A percentile compares a stretch with the other conserved stretches of the same genome.
These are phyloP conservation scores for Rhododendron griersonianum DNA, from an alignment of 148 eudicot genomes.

Conservation along the genomic window DNA sequence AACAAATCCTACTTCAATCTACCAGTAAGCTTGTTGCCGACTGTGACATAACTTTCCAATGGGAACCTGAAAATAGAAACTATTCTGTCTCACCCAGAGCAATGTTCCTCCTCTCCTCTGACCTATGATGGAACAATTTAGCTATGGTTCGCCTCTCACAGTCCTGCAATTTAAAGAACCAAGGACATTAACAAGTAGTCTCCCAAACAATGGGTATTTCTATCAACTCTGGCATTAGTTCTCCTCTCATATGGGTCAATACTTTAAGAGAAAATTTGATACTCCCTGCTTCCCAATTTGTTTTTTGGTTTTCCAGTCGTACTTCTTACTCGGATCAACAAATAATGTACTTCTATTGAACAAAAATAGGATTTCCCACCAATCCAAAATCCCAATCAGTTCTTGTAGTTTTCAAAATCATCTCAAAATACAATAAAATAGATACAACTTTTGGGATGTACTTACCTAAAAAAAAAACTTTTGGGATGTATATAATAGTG, in stretches of 20 bases:
- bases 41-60: constrained; percentile 15
- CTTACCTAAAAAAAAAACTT: not conserved
- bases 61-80: constrained; percentile 9
- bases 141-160: constrained; percentile 92
- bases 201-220: not conserved
- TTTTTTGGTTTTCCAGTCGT: not conserved
- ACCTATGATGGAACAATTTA: constrained; percentile 80
- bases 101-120: constrained; percentile 52
- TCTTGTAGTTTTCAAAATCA: not conserved
- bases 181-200: not conserved
- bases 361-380: not conserved
- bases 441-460: not conserved
- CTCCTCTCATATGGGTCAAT: not conserved
- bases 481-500: not conserved
- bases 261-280: not conserved
- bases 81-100: constrained; percentile 37
- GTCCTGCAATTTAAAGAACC: constrained; percentile 51
- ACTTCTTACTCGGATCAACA: not conserved
- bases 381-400: not conserved
- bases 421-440: not conserved
- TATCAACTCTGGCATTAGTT: not conserved
- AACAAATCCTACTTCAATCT: constrained; percentile 7
- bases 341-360: not conserved
- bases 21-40: constrained; percentile 8
- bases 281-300: not conserved